Percentiles rank a stretch among this genome's conserved stretches.
Evolutionary conservation across 2,329 filamentous ascomycete species (phyloP).

Genomic region (Arthrobotrys entomopaga): DNA sequence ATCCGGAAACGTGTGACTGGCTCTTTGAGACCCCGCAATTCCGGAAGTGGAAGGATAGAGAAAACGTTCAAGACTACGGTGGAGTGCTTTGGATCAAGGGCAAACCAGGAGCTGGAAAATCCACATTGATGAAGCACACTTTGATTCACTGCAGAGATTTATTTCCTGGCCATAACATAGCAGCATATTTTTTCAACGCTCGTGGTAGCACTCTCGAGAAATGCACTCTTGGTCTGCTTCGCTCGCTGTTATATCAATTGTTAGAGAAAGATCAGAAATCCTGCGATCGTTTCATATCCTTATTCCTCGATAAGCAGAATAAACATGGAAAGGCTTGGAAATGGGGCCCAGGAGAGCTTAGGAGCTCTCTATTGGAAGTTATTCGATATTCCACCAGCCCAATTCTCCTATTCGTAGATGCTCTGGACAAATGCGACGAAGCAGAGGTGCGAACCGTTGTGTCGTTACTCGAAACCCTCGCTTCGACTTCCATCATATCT

Average conservation of each 20-base stretch:
- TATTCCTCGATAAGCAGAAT: conserved; percentile 34
- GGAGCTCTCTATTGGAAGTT: background rate
- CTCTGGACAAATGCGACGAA: conserved; percentile 61
- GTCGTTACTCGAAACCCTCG: conserved; percentile 59
- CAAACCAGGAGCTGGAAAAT: conserved; percentile 59
- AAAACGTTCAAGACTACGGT: conserved; percentile 31
- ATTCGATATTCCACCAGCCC: background rate
- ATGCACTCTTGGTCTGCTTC: conserved; percentile 52
- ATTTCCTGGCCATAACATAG: conserved; percentile 37
- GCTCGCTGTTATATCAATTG: conserved; percentile 56
- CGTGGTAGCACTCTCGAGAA: conserved; percentile 56
- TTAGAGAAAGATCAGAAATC: conserved; percentile 21
- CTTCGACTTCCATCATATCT: conserved; percentile 37
- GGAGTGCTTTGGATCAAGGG: conserved; percentile 59
- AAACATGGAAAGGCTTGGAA: conserved; percentile 1
- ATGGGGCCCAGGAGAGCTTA: background rate
- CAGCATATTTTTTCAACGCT: conserved; percentile 57
- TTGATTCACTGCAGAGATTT: background rate
- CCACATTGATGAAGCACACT: conserved; percentile 57
- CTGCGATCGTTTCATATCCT: conserved; percentile 6
- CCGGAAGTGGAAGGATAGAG: conserved; percentile 50
- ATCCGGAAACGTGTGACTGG: conserved; percentile 57
- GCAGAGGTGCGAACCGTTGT: conserved; percentile 60
- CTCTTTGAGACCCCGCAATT: conserved; percentile 55
- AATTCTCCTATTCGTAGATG: conserved; percentile 59